Conservation (phyloP, 768 basidiomycete species). For the Termitomyces sp. region DNA sequence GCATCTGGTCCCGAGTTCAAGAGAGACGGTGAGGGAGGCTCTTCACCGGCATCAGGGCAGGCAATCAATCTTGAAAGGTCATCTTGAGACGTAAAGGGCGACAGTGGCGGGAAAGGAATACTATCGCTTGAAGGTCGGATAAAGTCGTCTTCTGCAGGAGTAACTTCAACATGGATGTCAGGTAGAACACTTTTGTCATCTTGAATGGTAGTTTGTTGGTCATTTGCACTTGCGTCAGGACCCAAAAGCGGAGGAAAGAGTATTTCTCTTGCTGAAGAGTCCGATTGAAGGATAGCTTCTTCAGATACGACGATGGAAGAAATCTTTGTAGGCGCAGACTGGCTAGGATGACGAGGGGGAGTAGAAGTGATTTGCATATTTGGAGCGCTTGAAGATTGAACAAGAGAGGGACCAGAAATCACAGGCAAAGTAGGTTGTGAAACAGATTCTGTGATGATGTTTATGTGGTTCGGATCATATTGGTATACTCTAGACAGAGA, state of each 20-base stretch:
- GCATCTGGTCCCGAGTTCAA: neutral
- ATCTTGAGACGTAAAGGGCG: conserved; percentile 8
- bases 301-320: conserved; percentile 1
- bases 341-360: neutral
- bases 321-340: neutral
- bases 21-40: conserved; percentile 5
- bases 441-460: conserved; percentile 5
- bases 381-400: conserved; percentile 4
- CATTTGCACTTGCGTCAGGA: neutral
- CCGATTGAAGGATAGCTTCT: neutral
- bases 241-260: conserved; percentile 3
- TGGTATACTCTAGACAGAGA: neutral
- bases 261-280: neutral
- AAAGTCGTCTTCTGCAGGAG: neutral
- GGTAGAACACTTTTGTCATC: neutral
- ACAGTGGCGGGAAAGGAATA: neutral
- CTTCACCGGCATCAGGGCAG: conserved; percentile 2
- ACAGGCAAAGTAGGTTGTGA: conserved; percentile 7
- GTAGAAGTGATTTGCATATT: neutral
- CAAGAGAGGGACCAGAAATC: neutral
- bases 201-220: neutral
- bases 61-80: conserved; percentile 4
- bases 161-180: conserved; percentile 4
- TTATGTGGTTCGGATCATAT: conserved; percentile 1
- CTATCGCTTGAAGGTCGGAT: neutral